Evolutionary conservation across 2,329 filamentous ascomycete species (phyloP), one percentile per base, ranked within the genome.

Genomic region (Talaromyces amestolkiae): DNA sequence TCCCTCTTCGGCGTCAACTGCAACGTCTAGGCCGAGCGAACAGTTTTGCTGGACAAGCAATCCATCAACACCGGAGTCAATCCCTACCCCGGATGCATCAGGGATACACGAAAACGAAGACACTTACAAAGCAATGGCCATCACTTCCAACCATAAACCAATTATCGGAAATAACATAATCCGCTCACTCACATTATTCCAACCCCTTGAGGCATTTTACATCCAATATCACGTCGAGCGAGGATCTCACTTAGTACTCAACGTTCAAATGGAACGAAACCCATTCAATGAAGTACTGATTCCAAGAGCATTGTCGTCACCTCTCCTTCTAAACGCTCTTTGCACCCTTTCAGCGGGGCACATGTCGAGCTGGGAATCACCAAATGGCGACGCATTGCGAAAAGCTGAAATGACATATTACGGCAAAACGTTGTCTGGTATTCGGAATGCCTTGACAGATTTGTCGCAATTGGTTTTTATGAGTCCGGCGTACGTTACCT

Each of bases 321-420:
- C 76, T 6, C 69, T 78, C 0, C 63, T 78, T 6, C 73, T 77
- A 72, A 76, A 77, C 47, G 76, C 76, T 1, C 67, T 78, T 7
- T 78, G 76, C 51, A 74, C 76, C n/a, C 60, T 78, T 17, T 78
- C 76, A 8, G 76, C 76, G 13, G 72, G 76, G 6, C 76, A 78
- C 63, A 70, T 77, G 24, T 71, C 75, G 35, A 78, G 78, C 53
- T 72, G 75, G 35, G 68, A 72, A 1, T 68, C 70, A 1, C 66
- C 70, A 53, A 67, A 69, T 13, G 60, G 69, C 37, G 68, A 61
- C 37, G 19, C 71, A 71, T 47, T 58, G 9, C 72, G 73, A 56
- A 74, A 70, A 3, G 73, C 76, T 2, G 73, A 75, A 17, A 69
- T 73, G 3, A 69, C 68, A 24, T 78, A 76, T 61, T 78, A 78